Percentiles rank a stretch among this genome's conserved stretches.
Conservation (phyloP, 23 red algal genomes). For the Agarophyton chilense region DNA sequence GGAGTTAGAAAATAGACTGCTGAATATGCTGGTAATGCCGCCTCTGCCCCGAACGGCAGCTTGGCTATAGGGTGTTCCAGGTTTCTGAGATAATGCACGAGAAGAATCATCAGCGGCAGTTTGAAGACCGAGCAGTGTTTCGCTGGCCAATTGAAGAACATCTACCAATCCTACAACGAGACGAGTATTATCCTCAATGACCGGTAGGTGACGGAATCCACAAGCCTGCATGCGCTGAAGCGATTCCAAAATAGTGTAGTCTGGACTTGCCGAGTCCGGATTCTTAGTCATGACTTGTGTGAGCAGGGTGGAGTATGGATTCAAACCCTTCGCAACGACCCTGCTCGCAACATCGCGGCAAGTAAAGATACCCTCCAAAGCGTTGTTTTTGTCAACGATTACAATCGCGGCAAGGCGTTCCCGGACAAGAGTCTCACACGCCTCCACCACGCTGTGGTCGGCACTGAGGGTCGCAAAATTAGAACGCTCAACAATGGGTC, state of each 20-base stretch:
- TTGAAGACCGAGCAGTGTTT: constrained; percentile 25
- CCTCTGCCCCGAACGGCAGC: background rate
- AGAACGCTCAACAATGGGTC: constrained; percentile 37
- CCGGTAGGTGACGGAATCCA: constrained; percentile 74
- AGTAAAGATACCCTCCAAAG: constrained; percentile 73
- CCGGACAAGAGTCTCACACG: constrained; percentile 57
- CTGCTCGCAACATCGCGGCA: constrained; percentile 63
- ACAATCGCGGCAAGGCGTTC: constrained; percentile 56
- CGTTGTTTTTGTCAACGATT: constrained; percentile 55
- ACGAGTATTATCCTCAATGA: constrained; percentile 38
- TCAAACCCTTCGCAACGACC: constrained; percentile 38
- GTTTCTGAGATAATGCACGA: background rate
- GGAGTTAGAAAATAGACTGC: constrained; percentile 66
- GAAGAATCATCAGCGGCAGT: constrained; percentile 18
- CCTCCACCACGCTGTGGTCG: constrained; percentile 34
- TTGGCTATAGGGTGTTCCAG: background rate
- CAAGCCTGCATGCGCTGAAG: constrained; percentile 77
- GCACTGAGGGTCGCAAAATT: constrained; percentile 25
- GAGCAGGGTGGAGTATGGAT: constrained; percentile 47
- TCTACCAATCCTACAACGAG: constrained; percentile 66
- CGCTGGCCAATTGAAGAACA: constrained; percentile 66
- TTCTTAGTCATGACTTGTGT: constrained; percentile 61
- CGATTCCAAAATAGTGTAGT: constrained; percentile 64
- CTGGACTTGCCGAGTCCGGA: constrained; percentile 55
- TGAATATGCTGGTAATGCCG: constrained; percentile 52